Evolutionary conservation across 2,329 filamentous ascomycete genomes (phyloP).

Genomic region (Aureobasidium vineae): DNA sequence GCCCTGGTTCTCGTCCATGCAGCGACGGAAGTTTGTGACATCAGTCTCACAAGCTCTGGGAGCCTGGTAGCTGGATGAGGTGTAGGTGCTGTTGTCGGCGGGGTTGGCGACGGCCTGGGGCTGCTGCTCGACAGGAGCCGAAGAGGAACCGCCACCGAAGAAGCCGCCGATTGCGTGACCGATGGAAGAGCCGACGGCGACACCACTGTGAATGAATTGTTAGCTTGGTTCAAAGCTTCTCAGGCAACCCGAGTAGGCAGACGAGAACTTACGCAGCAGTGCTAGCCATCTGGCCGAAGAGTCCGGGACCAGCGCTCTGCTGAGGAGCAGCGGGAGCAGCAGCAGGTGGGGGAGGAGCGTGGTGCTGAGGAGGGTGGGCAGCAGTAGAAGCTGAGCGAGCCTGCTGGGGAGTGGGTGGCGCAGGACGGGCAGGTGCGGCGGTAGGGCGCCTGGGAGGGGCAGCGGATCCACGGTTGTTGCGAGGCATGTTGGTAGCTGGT

Average conservation of each 20-base stretch:
- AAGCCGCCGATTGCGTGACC: constrained; percentile 90
- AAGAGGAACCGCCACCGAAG: constrained; percentile 65
- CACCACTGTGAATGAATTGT: constrained; percentile 63
- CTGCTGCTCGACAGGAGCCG: constrained; percentile 52
- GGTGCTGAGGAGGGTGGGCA: constrained; percentile 46
- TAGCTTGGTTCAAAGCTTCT: constrained; percentile 29
- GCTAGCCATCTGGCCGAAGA: constrained; percentile 95
- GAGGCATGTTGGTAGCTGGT: constrained; percentile 45
- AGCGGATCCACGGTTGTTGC: constrained; percentile 48
- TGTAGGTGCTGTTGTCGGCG: constrained; percentile 39
- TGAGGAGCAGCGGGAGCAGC: constrained; percentile 40
- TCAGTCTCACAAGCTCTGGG: constrained; percentile 66
- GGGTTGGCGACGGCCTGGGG: constrained; percentile 47
- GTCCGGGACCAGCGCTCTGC: constrained; percentile 66
- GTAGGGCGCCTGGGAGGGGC: constrained; percentile 48
- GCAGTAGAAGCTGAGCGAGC: constrained; percentile 53
- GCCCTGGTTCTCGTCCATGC: constrained; percentile 92
- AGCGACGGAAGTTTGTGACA: constrained; percentile 83
- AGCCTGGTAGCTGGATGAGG: constrained; percentile 42
- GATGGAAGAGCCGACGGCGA: constrained; percentile 91
- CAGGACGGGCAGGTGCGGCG: constrained; percentile 48
- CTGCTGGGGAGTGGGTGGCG: constrained; percentile 66
- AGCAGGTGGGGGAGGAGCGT: constrained; percentile 50
- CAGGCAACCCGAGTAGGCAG: constrained; percentile 21
- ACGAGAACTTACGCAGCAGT: constrained; percentile 81